A percentile compares a stretch with the other conserved stretches of the same genome.
Conservation (phyloP, 108 stramenopile genomes). For the Parmales sp. region DNA sequence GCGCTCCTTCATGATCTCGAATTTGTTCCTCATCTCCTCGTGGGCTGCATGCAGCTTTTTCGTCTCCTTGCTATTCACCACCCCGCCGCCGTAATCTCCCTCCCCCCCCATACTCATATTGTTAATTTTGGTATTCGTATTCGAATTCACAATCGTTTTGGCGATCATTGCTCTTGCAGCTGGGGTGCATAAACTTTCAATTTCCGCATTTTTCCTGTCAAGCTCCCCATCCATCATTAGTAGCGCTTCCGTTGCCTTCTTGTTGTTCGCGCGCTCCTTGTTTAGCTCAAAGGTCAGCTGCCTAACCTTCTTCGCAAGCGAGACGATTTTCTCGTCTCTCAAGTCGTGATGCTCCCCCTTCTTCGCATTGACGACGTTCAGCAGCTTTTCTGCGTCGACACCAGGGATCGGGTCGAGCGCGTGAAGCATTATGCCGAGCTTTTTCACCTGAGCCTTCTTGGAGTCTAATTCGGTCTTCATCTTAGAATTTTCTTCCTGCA, state of each 20-base stretch:
- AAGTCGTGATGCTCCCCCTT: constrained; percentile 8
- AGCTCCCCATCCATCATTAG: background rate
- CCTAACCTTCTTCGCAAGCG: constrained; percentile 4
- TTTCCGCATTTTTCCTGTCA: background rate
- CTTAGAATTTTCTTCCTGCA: constrained; percentile 3
- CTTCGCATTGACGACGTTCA: background rate
- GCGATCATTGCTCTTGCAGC: background rate
- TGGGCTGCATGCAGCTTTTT: background rate
- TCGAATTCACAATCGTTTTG: constrained; percentile 2
- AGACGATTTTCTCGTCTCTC: background rate
- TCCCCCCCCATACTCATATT: background rate
- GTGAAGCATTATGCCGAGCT: constrained; percentile 10
- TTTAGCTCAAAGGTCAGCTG: background rate
- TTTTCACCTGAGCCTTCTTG: constrained; percentile 11
- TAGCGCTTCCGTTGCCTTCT: background rate
- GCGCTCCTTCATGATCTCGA: constrained; percentile 6
- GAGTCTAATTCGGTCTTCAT: background rate
- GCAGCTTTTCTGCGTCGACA: constrained; percentile 7
- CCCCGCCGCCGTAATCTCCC: background rate
- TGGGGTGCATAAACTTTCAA: background rate
- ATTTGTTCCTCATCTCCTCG: constrained; percentile 1
- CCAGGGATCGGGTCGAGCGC: constrained; percentile 7
- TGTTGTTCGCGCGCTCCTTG: background rate
- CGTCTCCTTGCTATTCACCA: background rate
- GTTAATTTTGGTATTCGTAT: too few species aligned